Evolutionary conservation across 1,139 yeast genomes (phyloP).

Genomic region (Yamadazyma pseudoaaseri): DNA sequence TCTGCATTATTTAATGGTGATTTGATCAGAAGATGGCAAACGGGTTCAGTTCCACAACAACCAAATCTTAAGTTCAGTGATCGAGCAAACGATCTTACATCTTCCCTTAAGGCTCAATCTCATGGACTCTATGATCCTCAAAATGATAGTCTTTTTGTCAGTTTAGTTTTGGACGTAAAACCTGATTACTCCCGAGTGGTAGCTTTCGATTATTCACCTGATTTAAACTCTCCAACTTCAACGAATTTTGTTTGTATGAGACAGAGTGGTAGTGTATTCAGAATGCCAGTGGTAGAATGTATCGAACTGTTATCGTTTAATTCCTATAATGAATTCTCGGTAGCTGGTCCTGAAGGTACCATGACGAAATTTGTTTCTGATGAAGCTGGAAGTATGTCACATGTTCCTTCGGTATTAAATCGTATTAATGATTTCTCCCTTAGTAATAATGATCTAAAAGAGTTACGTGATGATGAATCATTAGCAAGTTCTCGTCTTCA

Average conservation of each 20-base stretch:
- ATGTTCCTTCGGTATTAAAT: slow-evolving; percentile 9
- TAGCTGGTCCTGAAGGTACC: slow-evolving; percentile 65
- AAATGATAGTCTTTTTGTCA: slow-evolving; percentile 66
- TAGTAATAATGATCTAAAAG: slow-evolving; percentile 20
- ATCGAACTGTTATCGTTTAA: slow-evolving; percentile 65
- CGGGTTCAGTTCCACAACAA: slow-evolving; percentile 49
- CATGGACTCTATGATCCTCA: slow-evolving; percentile 33
- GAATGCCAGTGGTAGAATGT: slow-evolving; percentile 74
- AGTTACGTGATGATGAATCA: slow-evolving; percentile 27
- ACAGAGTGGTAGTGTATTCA: slow-evolving; percentile 82
- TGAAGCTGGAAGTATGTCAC: slow-evolving; percentile 8
- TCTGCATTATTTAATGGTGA: slow-evolving; percentile 80
- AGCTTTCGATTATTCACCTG: slow-evolving; percentile 80
- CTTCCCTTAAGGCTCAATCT: slow-evolving; percentile 35
- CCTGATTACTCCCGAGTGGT: slow-evolving; percentile 80
- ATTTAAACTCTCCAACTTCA: slow-evolving; percentile 42
- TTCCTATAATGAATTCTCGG: slow-evolving; percentile 66
- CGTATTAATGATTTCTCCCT: slow-evolving; percentile 19
- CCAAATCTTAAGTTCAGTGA: neutral
- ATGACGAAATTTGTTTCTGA: slow-evolving; percentile 37
- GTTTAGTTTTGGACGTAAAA: slow-evolving; percentile 71
- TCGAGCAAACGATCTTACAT: slow-evolving; percentile 2
- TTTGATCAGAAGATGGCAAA: slow-evolving; percentile 76
- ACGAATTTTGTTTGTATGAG: slow-evolving; percentile 76
- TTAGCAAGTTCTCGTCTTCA: slow-evolving; percentile 7